Evolutionary conservation across 306 rosid genomes (phyloP), one percentile per base, ranked within the genome.

Genomic region (Hippophae tibetana): DNA sequence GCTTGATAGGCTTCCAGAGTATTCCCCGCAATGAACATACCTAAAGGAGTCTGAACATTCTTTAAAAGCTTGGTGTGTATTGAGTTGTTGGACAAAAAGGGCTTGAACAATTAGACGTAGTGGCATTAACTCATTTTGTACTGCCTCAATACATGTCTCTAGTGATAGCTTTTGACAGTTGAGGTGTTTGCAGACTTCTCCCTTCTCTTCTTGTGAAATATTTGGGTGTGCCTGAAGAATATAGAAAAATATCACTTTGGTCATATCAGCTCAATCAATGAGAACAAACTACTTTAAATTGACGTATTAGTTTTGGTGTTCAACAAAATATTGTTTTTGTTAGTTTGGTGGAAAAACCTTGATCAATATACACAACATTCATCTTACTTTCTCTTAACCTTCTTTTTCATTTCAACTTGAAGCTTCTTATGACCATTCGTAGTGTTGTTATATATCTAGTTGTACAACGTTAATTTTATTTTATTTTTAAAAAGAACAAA

Each of bases 81-180:
- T 84, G 69, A 86, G 66, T 48, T 86, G 94, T 81, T 84, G 94
- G 60, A 82, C 83, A 52, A 89, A 89, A 54, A 89, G 86, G 40
- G 94, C 95, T 74, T 84, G 95, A 26, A 89, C 97, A 54, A 89
- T 82, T 50, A 89, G 60, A 13, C 90, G 86, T n/a, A 89, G 77
- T 2, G 97, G 95, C 95, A 89, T 86, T 64, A 81, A 38, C 52
- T 89, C 95, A n/a, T 89, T 82, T 72, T 89, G 97, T 58, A 89
- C 95, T n/a, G 86, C 97, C 27, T 84, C 88, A 55, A 86, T 84
- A 80, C 97, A 80, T 3, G 79, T 84, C 76, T 84, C 95, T 64
- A 78, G 95, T 61, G 97, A 84, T 18, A 86, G 72, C 69, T 81
- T 84, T 44, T 78, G 90, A 76, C 94, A 86, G 74, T 67, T 81